These are phyloP conservation scores for Teratosphaeria pseudoeucalypti DNA, from an alignment of 2,329 filamentous ascomycete species.

Conservation along the genomic window DNA sequence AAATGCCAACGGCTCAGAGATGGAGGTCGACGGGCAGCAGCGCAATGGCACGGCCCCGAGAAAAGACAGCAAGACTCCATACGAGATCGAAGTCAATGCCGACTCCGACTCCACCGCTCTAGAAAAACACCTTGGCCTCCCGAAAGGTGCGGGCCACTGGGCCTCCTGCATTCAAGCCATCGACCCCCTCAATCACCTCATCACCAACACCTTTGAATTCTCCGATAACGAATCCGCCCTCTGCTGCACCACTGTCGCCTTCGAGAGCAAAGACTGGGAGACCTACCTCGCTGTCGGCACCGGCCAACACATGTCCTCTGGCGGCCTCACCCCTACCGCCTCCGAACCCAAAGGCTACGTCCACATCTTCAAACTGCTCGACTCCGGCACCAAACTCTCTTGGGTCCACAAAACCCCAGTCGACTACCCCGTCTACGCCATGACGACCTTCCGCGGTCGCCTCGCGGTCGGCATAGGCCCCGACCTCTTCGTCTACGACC, in stretches of 20 bases:
- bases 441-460: slow-evolving; percentile 85
- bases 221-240: slow-evolving; percentile 86
- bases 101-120: slow-evolving; percentile 5
- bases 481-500: slow-evolving; percentile 76
- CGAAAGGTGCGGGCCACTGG: slow-evolving; percentile 76
- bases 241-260: slow-evolving; percentile 72
- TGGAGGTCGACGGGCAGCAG: neutral
- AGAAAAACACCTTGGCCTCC: slow-evolving; percentile 73
- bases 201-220: slow-evolving; percentile 70
- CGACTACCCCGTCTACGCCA: slow-evolving; percentile 78
- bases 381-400: slow-evolving; percentile 77
- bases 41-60: neutral
- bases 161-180: slow-evolving; percentile 90
- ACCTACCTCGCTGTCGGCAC: slow-evolving; percentile 85
- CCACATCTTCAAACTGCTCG: slow-evolving; percentile 81
- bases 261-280: slow-evolving; percentile 80
- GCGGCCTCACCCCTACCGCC: slow-evolving; percentile 1
- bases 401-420: slow-evolving; percentile 96
- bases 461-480: slow-evolving; percentile 77
- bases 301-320: slow-evolving; percentile 63
- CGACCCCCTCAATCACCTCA: slow-evolving; percentile 52
- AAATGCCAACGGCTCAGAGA: slow-evolving; percentile 8
- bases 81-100: neutral
- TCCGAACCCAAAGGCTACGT: slow-evolving; percentile 54
- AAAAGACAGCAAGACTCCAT: slow-evolving; percentile 4